A percentile compares a stretch with the other conserved stretches of the same genome.
Evolutionary conservation across 805 yeast species (phyloP).

Genomic region (Hyphopichia homilentoma): DNA sequence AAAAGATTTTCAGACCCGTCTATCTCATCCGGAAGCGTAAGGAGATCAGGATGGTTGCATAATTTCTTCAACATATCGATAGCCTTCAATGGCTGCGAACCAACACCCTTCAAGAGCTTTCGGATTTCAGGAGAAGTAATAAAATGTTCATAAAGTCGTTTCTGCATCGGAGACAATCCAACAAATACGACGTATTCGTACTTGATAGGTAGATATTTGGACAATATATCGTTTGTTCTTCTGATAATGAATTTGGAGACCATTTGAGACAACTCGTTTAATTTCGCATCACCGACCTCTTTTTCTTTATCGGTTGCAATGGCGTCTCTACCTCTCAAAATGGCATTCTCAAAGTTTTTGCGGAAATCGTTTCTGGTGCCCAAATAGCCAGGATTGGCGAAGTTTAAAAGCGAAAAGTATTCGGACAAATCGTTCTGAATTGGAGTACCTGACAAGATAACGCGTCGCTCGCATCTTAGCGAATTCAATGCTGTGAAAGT

Average conservation of each 20-base stretch:
- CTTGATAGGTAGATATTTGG: conserved; percentile 92
- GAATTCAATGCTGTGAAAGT: conserved; percentile 85
- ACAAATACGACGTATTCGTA: conserved; percentile 97
- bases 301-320: conserved; percentile 80
- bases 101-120: conserved; percentile 59
- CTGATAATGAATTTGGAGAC: conserved; percentile 91
- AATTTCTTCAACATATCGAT: conserved; percentile 85
- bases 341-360: conserved; percentile 76
- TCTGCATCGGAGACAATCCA: conserved; percentile 74
- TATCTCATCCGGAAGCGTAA: conserved; percentile 74
- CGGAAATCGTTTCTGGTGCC: conserved; percentile 84
- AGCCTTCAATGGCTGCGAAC: conserved; percentile 84
- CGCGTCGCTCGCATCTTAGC: conserved; percentile 83
- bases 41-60: conserved; percentile 89
- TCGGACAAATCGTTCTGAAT: conserved; percentile 94
- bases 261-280: conserved; percentile 64
- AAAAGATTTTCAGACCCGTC: conserved; percentile 60
- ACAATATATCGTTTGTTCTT: conserved; percentile 89
- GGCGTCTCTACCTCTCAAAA: conserved; percentile 85
- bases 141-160: conserved; percentile 64
- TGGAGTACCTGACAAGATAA: conserved; percentile 93
- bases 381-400: conserved; percentile 90
- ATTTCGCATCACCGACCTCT: conserved; percentile 60
- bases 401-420: conserved; percentile 82
- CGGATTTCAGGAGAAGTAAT: conserved; percentile 76